A percentile compares a stretch with the other conserved stretches of the same genome.
These are phyloP conservation scores for Clavaria fumosa DNA, from an alignment of 768 basidiomycete species.

Conservation along the genomic window DNA sequence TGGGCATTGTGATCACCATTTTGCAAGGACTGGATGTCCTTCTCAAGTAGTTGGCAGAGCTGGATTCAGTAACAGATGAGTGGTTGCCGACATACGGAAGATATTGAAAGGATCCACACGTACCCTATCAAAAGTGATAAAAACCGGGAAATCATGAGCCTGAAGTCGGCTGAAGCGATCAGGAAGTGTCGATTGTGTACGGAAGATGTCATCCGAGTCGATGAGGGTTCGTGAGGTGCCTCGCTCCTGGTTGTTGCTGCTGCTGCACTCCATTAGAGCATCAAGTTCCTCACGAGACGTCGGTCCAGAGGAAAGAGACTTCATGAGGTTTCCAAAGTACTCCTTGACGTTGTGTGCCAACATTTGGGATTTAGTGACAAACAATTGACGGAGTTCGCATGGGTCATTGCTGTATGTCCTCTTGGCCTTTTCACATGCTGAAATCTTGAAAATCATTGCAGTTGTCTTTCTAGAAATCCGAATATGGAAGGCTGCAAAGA, in stretches of 20 bases:
- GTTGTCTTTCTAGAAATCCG: constrained; percentile 47
- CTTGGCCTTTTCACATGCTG: constrained; percentile 46
- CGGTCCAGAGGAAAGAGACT: constrained; percentile 25
- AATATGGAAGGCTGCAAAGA: not conserved
- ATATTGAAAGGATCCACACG: too few relatives aligned
- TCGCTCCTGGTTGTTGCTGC: too few relatives aligned
- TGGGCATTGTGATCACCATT: too few relatives aligned
- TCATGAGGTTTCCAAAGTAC: constrained; percentile 38
- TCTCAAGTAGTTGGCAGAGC: too few relatives aligned
- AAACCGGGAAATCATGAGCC: constrained; percentile 53
- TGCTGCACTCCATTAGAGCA: constrained; percentile 12
- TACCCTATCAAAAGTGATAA: constrained; percentile 51
- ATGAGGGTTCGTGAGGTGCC: constrained; percentile 20
- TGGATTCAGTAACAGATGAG: too few relatives aligned
- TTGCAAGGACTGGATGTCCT: too few relatives aligned
- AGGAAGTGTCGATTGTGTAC: constrained; percentile 32
- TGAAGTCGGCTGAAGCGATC: constrained; percentile 35
- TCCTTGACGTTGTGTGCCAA: constrained; percentile 59
- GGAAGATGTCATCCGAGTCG: constrained; percentile 27
- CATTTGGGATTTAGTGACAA: constrained; percentile 54
- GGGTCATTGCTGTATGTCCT: constrained; percentile 20
- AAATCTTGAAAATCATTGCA: constrained; percentile 64
- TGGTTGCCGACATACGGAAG: too few relatives aligned
- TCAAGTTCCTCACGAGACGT: constrained; percentile 25
- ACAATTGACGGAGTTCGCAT: constrained; percentile 46